These are phyloP conservation scores for Hansenula lynferdii DNA, from an alignment of 1,139 yeast species.

Conservation along the genomic window DNA sequence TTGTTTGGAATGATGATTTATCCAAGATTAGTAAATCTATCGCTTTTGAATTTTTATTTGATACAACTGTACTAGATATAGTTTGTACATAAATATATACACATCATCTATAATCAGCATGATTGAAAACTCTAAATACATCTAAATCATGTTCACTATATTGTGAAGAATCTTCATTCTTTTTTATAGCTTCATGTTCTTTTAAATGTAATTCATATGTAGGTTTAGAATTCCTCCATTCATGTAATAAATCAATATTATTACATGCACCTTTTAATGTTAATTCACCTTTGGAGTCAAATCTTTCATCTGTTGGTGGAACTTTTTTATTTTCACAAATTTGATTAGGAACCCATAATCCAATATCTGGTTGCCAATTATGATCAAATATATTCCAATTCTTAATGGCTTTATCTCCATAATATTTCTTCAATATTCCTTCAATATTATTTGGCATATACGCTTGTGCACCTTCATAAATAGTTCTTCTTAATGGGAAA, in stretches of 20 bases:
- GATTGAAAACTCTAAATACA: slow-evolving; percentile 13
- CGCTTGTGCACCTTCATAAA: slow-evolving; percentile 53
- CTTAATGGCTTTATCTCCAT: slow-evolving; percentile 26
- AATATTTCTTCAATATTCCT: slow-evolving; percentile 35
- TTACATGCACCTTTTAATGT: slow-evolving; percentile 25
- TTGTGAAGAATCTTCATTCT: slow-evolving; percentile 13
- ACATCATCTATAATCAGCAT: slow-evolving; percentile 8
- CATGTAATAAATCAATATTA: slow-evolving; percentile 17
- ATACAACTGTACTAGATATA: slow-evolving; percentile 19
- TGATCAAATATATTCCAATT: slow-evolving; percentile 16
- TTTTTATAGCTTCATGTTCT: slow-evolving; percentile 16
- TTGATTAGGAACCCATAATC: slow-evolving; percentile 41
- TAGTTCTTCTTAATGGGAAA: slow-evolving; percentile 48
- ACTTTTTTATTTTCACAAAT: slow-evolving; percentile 8
- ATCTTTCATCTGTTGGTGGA: slow-evolving; percentile 26
- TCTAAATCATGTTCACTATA: slow-evolving; percentile 16
- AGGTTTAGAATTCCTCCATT: slow-evolving; percentile 12
- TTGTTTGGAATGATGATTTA: slow-evolving; percentile 18
- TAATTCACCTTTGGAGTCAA: slow-evolving; percentile 23
- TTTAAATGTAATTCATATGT: slow-evolving; percentile 17
- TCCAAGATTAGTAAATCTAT: slow-evolving; percentile 5
- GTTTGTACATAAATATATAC: slow-evolving; percentile 11
- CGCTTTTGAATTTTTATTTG: slow-evolving; percentile 20
- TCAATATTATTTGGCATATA: slow-evolving; percentile 51
- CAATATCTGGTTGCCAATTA: slow-evolving; percentile 37